These are phyloP conservation scores for Heterobasidion annosum DNA, from an alignment of 1,284 basidiomycete species.

Conservation along the genomic window DNA sequence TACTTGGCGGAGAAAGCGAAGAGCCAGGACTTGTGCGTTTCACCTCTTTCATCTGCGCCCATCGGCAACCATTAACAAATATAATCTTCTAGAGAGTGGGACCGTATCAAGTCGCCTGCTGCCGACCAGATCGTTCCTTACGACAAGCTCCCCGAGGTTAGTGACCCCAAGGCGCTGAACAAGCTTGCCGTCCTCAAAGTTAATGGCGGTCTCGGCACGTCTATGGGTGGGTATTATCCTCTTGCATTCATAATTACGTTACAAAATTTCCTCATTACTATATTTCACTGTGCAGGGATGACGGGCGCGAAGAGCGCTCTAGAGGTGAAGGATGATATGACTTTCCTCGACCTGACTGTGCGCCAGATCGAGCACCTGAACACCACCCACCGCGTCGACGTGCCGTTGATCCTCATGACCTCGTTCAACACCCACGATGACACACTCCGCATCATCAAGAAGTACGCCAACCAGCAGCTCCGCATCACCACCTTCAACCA, in stretches of 20 bases:
- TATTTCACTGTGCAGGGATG: slow-evolving; percentile 45
- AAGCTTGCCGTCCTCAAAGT: slow-evolving; percentile 96
- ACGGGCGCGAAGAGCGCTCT: slow-evolving; percentile 84
- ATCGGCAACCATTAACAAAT: slow-evolving; percentile 6
- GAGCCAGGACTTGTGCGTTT: slow-evolving; percentile 80
- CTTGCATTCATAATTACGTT: neutral
- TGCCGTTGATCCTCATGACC: slow-evolving; percentile 97
- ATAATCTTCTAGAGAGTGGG: slow-evolving; percentile 68
- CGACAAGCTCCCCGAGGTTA: slow-evolving; percentile 51
- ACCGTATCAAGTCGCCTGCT: slow-evolving; percentile 88
- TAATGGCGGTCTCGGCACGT: slow-evolving; percentile 94
- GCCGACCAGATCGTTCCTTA: slow-evolving; percentile 87
- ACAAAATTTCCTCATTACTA: neutral
- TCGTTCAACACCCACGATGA: slow-evolving; percentile 98
- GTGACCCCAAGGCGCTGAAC: slow-evolving; percentile 64
- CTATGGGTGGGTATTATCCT: slow-evolving; percentile 61
- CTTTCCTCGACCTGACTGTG: slow-evolving; percentile 93
- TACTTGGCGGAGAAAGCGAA: slow-evolving; percentile 90
- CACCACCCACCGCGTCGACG: slow-evolving; percentile 62
- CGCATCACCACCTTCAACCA: slow-evolving; percentile 93
- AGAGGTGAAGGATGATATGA: slow-evolving; percentile 94
- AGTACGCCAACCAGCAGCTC: slow-evolving; percentile 94
- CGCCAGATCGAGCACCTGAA: slow-evolving; percentile 89
- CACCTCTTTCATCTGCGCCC: slow-evolving; percentile 16
- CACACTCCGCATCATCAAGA: slow-evolving; percentile 93